A percentile compares a stretch with the other conserved stretches of the same genome.
These are phyloP conservation scores for Barnettozyma pratensis DNA, from an alignment of 805 yeast genomes.

Conservation along the genomic window DNA sequence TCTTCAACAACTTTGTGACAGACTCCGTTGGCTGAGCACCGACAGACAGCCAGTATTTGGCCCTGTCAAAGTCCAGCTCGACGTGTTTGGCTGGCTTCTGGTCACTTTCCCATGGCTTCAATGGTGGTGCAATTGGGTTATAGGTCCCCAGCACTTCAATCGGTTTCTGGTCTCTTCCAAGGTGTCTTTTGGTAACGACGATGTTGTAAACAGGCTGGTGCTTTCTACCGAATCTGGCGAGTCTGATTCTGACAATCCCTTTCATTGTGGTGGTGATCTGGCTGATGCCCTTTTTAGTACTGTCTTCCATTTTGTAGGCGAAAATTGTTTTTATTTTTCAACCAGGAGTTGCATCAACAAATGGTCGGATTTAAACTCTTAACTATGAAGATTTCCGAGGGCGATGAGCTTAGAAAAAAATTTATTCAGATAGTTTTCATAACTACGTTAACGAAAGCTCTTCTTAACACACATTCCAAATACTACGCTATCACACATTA, in stretches of 20 bases:
- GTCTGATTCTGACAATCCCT: slow-evolving; percentile 78
- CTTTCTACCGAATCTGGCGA: slow-evolving; percentile 89
- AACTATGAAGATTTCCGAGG: slow-evolving; percentile 1
- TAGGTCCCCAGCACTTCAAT: slow-evolving; percentile 94
- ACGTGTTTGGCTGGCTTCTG: slow-evolving; percentile 69
- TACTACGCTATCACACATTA: no score
- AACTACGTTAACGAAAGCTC: no score
- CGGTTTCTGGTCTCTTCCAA: slow-evolving; percentile 85
- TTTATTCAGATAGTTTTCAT: not conserved
- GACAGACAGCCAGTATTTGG: slow-evolving; percentile 95
- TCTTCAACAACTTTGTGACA: slow-evolving; percentile 69
- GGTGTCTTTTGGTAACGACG: slow-evolving; percentile 70
- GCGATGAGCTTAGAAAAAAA: slow-evolving; percentile 9
- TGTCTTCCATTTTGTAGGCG: not conserved
- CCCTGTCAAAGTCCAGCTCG: slow-evolving; percentile 77
- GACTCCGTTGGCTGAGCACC: slow-evolving; percentile 93
- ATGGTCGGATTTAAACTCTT: not conserved
- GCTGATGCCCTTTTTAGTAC: not conserved
- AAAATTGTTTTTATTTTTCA: not conserved
- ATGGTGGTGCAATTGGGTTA: slow-evolving; percentile 73
- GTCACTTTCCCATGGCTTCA: slow-evolving; percentile 55
- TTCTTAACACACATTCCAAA: no score
- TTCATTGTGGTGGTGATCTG: slow-evolving; percentile 34
- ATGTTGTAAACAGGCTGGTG: slow-evolving; percentile 88
- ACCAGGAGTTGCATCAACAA: not conserved